A percentile compares a stretch with the other conserved stretches of the same genome.
These are phyloP conservation scores for Sugiyamaella boreocaroliniensis DNA, from an alignment of 805 yeast genomes.

Conservation along the genomic window DNA sequence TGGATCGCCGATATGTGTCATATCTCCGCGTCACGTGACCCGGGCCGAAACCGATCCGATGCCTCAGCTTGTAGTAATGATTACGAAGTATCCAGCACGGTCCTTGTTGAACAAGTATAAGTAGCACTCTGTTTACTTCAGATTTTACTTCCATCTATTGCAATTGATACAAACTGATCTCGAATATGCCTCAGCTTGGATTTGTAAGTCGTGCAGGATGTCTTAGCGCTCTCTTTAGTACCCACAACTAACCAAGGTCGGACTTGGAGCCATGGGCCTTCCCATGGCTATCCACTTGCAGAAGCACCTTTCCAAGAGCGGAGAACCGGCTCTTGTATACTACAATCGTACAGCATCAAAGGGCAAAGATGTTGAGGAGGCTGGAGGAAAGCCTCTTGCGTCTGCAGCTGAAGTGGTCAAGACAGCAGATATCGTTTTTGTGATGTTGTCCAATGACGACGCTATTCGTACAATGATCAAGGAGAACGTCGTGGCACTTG, in stretches of 20 bases:
- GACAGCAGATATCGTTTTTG: constrained; percentile 12
- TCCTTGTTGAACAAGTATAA: too few species aligned
- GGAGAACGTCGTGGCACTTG: neutral
- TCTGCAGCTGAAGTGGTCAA: constrained; percentile 11
- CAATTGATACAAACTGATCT: too few species aligned
- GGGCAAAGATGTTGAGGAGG: constrained; percentile 12
- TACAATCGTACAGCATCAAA: constrained; percentile 15
- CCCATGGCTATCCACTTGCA: constrained; percentile 14
- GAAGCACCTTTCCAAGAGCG: neutral
- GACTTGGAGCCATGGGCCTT: constrained; percentile 19
- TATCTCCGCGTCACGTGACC: too few species aligned
- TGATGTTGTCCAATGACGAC: constrained; percentile 16
- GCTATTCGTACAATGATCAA: constrained; percentile 8
- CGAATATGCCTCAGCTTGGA: neutral
- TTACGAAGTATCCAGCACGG: too few species aligned
- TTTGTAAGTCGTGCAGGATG: neutral
- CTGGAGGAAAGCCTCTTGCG: constrained; percentile 13
- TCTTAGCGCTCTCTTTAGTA: too few species aligned
- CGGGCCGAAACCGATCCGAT: too few species aligned
- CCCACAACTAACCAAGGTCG: constrained; percentile 8
- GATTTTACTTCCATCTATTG: too few species aligned
- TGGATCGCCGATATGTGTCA: too few species aligned
- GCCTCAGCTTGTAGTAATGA: too few species aligned
- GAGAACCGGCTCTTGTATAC: constrained; percentile 7
- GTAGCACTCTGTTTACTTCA: too few species aligned